phyloP scores from a whole-genome alignment of 257 asterid genomes.

The Jasminum sambac region DNA sequence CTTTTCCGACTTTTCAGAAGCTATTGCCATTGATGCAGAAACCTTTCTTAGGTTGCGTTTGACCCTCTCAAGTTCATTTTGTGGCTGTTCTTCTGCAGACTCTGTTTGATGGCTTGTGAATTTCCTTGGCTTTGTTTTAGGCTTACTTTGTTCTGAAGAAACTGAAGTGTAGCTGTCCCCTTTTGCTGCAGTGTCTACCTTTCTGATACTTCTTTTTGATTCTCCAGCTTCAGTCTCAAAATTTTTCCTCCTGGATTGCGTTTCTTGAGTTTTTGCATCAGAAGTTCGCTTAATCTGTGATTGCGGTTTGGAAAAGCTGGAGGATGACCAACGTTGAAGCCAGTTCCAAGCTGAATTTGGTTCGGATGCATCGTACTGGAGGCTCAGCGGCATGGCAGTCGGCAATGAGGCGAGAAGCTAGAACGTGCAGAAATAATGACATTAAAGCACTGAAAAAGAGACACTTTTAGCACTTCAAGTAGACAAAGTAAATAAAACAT shows the following conservation, averaged over 20 bases:
- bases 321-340: slow-evolving; percentile 89
- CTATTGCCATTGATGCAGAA: slow-evolving; percentile 54
- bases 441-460: slow-evolving; percentile 23
- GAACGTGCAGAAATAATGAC: slow-evolving; percentile 23
- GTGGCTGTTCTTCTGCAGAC: slow-evolving; percentile 59
- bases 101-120: slow-evolving; percentile 48
- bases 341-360: slow-evolving; percentile 84
- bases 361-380: slow-evolving; percentile 70
- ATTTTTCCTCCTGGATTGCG: slow-evolving; percentile 35
- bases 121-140: slow-evolving; percentile 59
- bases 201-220: slow-evolving; percentile 66
- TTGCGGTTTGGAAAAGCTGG: slow-evolving; percentile 74
- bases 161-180: slow-evolving; percentile 49
- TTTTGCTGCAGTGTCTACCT: slow-evolving; percentile 45
- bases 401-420: slow-evolving; percentile 79
- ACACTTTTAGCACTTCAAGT: slow-evolving; percentile 13
- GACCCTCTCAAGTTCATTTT: slow-evolving; percentile 69
- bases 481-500: slow-evolving; percentile 24
- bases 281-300: slow-evolving; percentile 37
- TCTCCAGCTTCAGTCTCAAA: slow-evolving; percentile 55
- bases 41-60: slow-evolving; percentile 68
- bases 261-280: slow-evolving; percentile 57
- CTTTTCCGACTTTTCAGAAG: no score
- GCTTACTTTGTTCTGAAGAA: slow-evolving; percentile 56
- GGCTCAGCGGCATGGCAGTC: slow-evolving; percentile 75